phyloP scores from a whole-genome alignment of 2,329 filamentous ascomycete genomes.

The Lanzia echinophila region DNA sequence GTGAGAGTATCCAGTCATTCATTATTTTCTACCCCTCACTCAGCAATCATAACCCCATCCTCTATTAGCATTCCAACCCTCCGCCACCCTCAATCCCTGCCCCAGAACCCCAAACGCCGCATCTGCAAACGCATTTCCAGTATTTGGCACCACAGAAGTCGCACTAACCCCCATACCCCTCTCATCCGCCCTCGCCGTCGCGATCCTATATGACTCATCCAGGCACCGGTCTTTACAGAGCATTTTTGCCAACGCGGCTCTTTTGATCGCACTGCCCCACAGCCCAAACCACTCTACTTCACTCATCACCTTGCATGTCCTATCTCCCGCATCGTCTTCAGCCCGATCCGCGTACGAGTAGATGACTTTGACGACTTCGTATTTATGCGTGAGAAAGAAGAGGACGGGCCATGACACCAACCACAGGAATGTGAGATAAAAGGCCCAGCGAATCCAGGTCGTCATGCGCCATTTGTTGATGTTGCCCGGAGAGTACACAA shows the following conservation, averaged over 20 bases:
- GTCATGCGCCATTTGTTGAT: slow-evolving; percentile 60
- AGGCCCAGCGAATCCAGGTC: slow-evolving; percentile 56
- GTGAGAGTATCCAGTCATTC: no score
- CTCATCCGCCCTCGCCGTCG: slow-evolving; percentile 32
- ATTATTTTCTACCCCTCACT: neutral
- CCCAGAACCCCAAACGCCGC: slow-evolving; percentile 38
- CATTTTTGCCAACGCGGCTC: slow-evolving; percentile 49
- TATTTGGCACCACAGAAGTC: slow-evolving; percentile 13
- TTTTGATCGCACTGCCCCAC: slow-evolving; percentile 54
- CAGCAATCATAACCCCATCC: slow-evolving; percentile 24
- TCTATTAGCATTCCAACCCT: slow-evolving; percentile 14
- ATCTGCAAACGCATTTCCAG: slow-evolving; percentile 36
- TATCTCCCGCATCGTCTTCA: slow-evolving; percentile 11
- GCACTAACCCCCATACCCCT: slow-evolving; percentile 14
- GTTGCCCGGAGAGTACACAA: slow-evolving; percentile 56
- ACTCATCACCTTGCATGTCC: slow-evolving; percentile 26
- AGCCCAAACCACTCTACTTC: slow-evolving; percentile 53
- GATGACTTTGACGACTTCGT: slow-evolving; percentile 54
- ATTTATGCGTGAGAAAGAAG: slow-evolving; percentile 60
- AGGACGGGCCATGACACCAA: slow-evolving; percentile 65
- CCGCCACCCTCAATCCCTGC: slow-evolving; percentile 34
- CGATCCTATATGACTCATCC: slow-evolving; percentile 48
- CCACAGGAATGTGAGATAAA: slow-evolving; percentile 61
- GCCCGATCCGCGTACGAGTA: slow-evolving; percentile 32
- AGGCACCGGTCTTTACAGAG: slow-evolving; percentile 43